Conservation (phyloP, 148 eudicot species). For the Tetragonia tetragonoides region DNA sequence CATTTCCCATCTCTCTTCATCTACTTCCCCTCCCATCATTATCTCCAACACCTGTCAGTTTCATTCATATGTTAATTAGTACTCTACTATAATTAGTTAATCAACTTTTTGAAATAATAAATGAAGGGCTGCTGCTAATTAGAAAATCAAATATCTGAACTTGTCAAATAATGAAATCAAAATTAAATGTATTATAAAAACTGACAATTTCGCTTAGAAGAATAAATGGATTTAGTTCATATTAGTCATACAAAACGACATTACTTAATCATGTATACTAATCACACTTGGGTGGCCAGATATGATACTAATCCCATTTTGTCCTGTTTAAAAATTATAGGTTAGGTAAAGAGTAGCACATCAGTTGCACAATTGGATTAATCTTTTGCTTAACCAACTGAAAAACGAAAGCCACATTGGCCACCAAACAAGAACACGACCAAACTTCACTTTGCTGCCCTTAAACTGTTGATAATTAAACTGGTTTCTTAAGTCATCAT, state of each 20-base stretch:
- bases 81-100: neutral
- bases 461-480: neutral
- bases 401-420: constrained; percentile 14
- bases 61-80: neutral
- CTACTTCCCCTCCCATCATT: constrained; percentile 47
- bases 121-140: neutral
- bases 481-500: neutral
- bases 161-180: constrained; percentile 7
- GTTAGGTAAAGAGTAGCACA: constrained; percentile 22
- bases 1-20: constrained; percentile 73
- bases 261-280: constrained; percentile 1
- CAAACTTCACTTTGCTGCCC: neutral
- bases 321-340: constrained; percentile 1
- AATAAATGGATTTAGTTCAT: neutral
- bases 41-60: constrained; percentile 61
- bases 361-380: constrained; percentile 14
- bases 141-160: neutral
- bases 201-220: constrained; percentile 11
- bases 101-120: constrained; percentile 1
- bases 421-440: constrained; percentile 19
- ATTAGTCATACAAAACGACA: constrained; percentile 1
- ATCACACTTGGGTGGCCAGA: neutral
- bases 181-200: constrained; percentile 2
- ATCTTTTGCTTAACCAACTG: neutral
- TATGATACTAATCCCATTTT: neutral